Base-by-base conservation (phyloP, 2,329 filamentous ascomycete species). In the Beauveria rudraprayagi region DNA sequence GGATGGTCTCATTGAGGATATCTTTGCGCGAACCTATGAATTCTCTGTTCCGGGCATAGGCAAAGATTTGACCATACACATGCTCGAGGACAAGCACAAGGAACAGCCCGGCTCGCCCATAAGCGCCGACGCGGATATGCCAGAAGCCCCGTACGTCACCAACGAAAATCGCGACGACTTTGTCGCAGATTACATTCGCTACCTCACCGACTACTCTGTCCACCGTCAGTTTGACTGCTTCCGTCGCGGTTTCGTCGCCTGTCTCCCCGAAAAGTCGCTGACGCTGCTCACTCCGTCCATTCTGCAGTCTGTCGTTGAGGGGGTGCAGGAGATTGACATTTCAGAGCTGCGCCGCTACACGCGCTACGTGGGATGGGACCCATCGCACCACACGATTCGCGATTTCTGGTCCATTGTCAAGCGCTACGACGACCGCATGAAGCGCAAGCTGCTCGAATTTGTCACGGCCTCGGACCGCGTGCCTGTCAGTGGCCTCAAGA, bases 391-490 rank as follows among this genome's bases (percentile, higher is more conserved):
- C 16, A 84, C 88, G 1, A 85, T 99, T 47, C 77, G 79, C 26
- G 84, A 89, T 66, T 97, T 99, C 71, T 99, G 94, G 94, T 80
- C 80, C 14, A 82, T 97, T 8, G 89, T 96, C 1, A 82, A 82
- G 65, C 73, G 71, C 41, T 94, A 84, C 69, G 80, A 85, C 62
- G 80, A 87, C 17, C 79, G 82, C 50, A 88, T 92, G 79, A 88
- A 88, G 73, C 83, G 86, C 57, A 85, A 84, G 67, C 76, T 99
- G 40, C 80, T 99, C 37, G 92, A 97, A 71, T 99, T 99, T 69
- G 92, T 99, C 34, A 99, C 94, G 16, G 93, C 93, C 0, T 93
- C 88, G 67, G 92, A 97, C 70, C 83, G 94, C 2, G 84, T 97
- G 2, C 94, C 94, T 0, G 90, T 96, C 0, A 92, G 90, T 22